Percentiles rank a stretch among this genome's conserved stretches.
Conservation (phyloP, 805 yeast species). For the Spathaspora hagerdaliae region DNA sequence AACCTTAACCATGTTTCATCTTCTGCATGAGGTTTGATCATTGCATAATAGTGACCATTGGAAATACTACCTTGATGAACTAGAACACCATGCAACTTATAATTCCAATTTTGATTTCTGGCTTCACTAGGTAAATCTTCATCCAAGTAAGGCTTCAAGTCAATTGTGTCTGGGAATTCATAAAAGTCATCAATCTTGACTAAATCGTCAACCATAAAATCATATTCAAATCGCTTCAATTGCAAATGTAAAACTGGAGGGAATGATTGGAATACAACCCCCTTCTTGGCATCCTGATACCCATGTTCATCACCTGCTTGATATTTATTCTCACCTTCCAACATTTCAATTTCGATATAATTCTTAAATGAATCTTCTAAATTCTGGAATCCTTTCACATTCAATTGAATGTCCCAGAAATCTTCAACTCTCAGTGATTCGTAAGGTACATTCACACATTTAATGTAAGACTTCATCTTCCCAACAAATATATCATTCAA, state of each 20-base stretch:
- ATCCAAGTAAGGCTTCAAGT: conserved; percentile 74
- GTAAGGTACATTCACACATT: conserved; percentile 88
- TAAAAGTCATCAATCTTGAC: conserved; percentile 90
- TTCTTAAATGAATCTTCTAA: conserved; percentile 75
- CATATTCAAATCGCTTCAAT: conserved; percentile 90
- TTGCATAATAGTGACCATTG: conserved; percentile 94
- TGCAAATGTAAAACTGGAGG: conserved; percentile 94
- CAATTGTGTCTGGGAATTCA: conserved; percentile 82
- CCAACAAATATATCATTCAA: conserved; percentile 88
- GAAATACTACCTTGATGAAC: conserved; percentile 96
- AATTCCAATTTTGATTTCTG: conserved; percentile 61
- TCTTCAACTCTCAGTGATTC: conserved; percentile 91
- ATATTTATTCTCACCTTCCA: conserved; percentile 94
- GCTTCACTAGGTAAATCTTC: conserved; percentile 41
- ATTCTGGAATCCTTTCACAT: conserved; percentile 77
- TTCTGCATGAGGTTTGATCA: conserved; percentile 73
- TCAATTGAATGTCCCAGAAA: conserved; percentile 96
- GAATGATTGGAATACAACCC: conserved; percentile 84
- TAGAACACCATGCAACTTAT: conserved; percentile 86
- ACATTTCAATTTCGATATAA: conserved; percentile 82
- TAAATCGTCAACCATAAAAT: conserved; percentile 81
- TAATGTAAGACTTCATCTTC: conserved; percentile 90
- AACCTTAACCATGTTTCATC: conserved; percentile 78
- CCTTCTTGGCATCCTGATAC: conserved; percentile 93
- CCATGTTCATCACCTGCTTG: conserved; percentile 84